These are phyloP conservation scores for Sclerotiophoma versabilis DNA, from an alignment of 2,329 filamentous ascomycete species.

Conservation along the genomic window DNA sequence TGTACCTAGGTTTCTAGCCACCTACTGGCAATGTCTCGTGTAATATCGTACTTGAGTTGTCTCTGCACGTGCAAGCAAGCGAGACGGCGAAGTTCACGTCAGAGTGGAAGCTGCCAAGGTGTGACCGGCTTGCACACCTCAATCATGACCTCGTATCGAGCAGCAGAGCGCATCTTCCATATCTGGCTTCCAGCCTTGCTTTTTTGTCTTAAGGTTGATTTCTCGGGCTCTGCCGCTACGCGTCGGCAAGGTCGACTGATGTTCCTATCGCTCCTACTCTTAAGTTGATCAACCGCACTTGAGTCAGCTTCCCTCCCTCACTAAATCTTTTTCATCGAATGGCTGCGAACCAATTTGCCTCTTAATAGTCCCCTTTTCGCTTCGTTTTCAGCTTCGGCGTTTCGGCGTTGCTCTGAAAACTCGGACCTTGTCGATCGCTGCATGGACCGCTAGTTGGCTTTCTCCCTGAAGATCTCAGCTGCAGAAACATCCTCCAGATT, in stretches of 20 bases:
- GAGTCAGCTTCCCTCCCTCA: neutral
- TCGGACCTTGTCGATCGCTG: slow-evolving; percentile 5
- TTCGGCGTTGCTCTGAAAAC: slow-evolving; percentile 6
- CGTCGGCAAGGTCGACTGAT: neutral
- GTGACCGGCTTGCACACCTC: neutral
- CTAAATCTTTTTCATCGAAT: neutral
- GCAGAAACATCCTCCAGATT: slow-evolving; percentile 14
- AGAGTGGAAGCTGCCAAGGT: neutral
- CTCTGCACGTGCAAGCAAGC: neutral
- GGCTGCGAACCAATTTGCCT: neutral
- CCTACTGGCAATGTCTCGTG: neutral
- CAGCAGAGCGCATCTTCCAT: neutral
- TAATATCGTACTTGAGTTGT: neutral
- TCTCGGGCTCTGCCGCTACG: neutral
- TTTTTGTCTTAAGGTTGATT: neutral
- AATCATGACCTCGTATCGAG: neutral
- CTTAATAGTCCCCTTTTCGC: neutral
- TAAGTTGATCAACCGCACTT: neutral
- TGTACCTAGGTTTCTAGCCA: neutral
- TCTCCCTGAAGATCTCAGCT: neutral
- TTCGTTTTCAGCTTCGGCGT: slow-evolving; percentile 6
- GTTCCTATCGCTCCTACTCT: slow-evolving; percentile 5
- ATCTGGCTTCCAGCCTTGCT: neutral
- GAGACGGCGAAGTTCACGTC: too few relatives aligned
- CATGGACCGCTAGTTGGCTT: slow-evolving; percentile 5